A percentile compares a stretch with the other conserved stretches of the same genome.
Evolutionary conservation across 2,329 filamentous ascomycete species (phyloP).

Genomic region (Colletotrichum coccodes): DNA sequence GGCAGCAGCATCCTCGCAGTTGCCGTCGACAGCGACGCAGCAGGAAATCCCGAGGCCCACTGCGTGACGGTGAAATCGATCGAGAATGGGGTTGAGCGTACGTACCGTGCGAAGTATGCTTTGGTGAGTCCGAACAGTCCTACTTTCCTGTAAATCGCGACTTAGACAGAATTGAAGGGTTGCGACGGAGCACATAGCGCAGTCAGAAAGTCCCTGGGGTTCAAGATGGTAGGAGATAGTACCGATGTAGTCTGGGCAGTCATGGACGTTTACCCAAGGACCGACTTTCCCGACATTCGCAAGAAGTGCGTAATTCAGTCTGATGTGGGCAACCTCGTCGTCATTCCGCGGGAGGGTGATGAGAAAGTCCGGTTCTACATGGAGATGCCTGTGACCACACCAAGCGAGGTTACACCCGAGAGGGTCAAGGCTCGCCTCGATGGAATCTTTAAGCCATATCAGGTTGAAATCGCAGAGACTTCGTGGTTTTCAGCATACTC

Average conservation of each 20-base stretch:
- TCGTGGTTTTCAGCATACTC: conserved; percentile 83
- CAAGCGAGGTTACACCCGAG: conserved; percentile 59
- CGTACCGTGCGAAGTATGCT: conserved; percentile 21
- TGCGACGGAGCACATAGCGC: conserved; percentile 62
- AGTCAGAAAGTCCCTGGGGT: conserved; percentile 60
- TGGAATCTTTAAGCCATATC: conserved; percentile 62
- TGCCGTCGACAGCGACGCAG: conserved; percentile 54
- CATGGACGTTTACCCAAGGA: conserved; percentile 65
- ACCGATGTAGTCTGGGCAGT: conserved; percentile 67
- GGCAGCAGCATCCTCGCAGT: conserved; percentile 61
- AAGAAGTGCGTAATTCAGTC: conserved; percentile 66
- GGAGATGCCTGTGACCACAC: conserved; percentile 65
- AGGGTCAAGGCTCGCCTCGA: conserved; percentile 62
- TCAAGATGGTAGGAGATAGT: conserved; percentile 69
- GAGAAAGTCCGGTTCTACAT: conserved; percentile 75
- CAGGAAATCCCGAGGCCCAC: conserved; percentile 49
- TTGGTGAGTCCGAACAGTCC: background rate
- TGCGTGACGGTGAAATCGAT: conserved; percentile 49
- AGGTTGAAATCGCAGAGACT: conserved; percentile 69
- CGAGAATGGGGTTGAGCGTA: conserved; percentile 48
- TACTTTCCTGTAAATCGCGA: background rate
- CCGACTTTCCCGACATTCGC: conserved; percentile 71
- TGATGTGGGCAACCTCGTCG: conserved; percentile 64
- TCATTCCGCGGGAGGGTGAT: conserved; percentile 73
- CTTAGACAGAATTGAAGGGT: conserved; percentile 26